phyloP scores from a whole-genome alignment of 768 basidiomycete species.

The Hortiboletus campestris region DNA sequence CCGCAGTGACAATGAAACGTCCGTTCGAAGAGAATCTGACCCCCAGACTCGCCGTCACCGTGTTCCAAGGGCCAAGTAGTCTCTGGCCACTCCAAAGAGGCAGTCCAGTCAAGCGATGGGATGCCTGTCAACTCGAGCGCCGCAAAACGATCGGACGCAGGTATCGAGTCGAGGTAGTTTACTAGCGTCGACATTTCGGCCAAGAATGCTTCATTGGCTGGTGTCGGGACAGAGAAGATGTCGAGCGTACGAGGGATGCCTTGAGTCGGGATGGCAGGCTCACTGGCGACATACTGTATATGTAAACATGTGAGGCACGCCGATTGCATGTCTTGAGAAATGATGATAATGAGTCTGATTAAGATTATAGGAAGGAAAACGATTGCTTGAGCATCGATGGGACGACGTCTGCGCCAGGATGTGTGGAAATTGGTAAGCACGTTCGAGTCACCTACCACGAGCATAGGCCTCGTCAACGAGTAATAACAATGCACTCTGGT shows the following conservation, averaged over 20 bases:
- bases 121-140: conserved; percentile 60
- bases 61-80: no score
- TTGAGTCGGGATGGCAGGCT: conserved; percentile 31
- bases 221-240: conserved; percentile 40
- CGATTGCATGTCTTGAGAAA: conserved; percentile 56
- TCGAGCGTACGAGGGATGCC: conserved; percentile 37
- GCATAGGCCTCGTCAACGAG: conserved; percentile 56
- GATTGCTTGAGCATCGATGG: conserved; percentile 50
- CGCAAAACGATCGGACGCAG: conserved; percentile 50
- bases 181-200: conserved; percentile 44
- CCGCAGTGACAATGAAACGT: no score
- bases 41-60: no score
- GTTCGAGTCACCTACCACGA: conserved; percentile 41
- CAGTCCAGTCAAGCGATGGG: conserved; percentile 44
- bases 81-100: no score
- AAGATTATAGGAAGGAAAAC: conserved; percentile 39
- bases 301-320: conserved; percentile 57
- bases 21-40: no score
- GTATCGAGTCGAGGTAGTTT: conserved; percentile 45
- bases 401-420: conserved; percentile 47
- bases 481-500: conserved; percentile 50
- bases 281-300: conserved; percentile 51
- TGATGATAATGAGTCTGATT: conserved; percentile 40
- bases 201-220: conserved; percentile 38
- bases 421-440: not conserved